phyloP scores from a whole-genome alignment of 495 filamentous ascomycete species.

The Podospora sp. region DNA sequence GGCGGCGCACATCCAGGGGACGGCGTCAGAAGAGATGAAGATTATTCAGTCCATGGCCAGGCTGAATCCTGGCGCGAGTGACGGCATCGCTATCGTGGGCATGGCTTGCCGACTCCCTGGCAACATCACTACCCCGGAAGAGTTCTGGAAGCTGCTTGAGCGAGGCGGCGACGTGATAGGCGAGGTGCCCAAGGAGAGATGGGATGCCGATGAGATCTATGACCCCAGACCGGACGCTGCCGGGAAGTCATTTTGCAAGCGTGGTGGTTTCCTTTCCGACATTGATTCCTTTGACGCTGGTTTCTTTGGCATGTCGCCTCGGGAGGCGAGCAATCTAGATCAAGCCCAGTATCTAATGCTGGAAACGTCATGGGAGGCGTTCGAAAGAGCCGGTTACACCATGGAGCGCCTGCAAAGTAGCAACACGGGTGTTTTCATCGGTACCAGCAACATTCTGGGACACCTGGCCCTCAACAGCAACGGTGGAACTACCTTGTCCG shows the following conservation, averaged over 20 bases:
- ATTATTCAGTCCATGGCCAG: background rate
- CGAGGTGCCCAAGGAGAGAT: conserved; percentile 30
- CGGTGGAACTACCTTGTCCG: conserved; percentile 5
- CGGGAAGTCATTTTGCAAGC: conserved; percentile 29
- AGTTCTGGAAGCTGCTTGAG: conserved; percentile 37
- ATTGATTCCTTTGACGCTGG: conserved; percentile 36
- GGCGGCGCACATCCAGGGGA: conserved; percentile 27
- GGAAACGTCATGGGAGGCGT: conserved; percentile 41
- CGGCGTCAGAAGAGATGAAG: background rate
- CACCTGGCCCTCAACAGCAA: conserved; percentile 3
- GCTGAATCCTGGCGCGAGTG: background rate
- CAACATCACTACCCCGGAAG: conserved; percentile 29
- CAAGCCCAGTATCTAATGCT: conserved; percentile 41
- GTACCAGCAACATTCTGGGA: conserved; percentile 32
- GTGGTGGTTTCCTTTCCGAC: conserved; percentile 21
- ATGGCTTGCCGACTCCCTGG: conserved; percentile 40
- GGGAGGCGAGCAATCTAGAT: conserved; percentile 40
- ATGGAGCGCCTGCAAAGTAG: conserved; percentile 34
- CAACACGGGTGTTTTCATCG: conserved; percentile 43
- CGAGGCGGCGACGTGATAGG: conserved; percentile 27
- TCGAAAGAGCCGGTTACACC: conserved; percentile 44
- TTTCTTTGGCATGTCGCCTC: conserved; percentile 46
- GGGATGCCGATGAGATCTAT: conserved; percentile 27
- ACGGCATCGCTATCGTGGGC: conserved; percentile 36
- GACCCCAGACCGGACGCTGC: conserved; percentile 19